Conservation (phyloP, 768 basidiomycete species). For the Termitomyces sp. region DNA sequence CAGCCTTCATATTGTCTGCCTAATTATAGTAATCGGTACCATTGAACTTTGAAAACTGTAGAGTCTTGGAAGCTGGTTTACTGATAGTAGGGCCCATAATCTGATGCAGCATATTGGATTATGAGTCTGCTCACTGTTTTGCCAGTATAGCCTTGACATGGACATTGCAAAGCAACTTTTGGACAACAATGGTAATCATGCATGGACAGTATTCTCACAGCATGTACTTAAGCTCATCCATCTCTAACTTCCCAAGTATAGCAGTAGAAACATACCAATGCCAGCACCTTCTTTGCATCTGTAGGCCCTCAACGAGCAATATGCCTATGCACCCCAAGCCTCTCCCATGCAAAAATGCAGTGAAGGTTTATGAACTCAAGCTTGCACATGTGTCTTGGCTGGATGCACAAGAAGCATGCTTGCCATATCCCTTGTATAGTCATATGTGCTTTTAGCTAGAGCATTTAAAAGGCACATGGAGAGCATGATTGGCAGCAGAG, state of each 20-base stretch:
- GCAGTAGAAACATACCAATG: too few relatives aligned
- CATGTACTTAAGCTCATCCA: conserved; percentile 47
- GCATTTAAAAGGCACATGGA: conserved; percentile 31
- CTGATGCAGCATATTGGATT: too few relatives aligned
- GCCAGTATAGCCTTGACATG: conserved; percentile 82
- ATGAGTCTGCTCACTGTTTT: neutral
- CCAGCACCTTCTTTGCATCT: conserved; percentile 63
- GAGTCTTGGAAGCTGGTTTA: too few relatives aligned
- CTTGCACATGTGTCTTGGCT: conserved; percentile 18
- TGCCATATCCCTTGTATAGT: conserved; percentile 18
- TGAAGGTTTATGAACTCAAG: conserved; percentile 27
- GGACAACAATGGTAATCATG: conserved; percentile 88
- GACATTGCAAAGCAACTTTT: conserved; percentile 43
- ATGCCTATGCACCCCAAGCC: conserved; percentile 25
- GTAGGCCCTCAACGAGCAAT: conserved; percentile 76
- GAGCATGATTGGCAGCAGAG: conserved; percentile 17
- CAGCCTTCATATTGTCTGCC: too few relatives aligned
- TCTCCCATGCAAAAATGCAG: conserved; percentile 18
- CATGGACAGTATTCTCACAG: conserved; percentile 98
- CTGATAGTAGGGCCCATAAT: too few relatives aligned
- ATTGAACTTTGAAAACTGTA: too few relatives aligned
- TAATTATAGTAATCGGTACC: too few relatives aligned
- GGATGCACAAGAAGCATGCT: neutral
- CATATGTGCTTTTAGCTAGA: conserved; percentile 37
- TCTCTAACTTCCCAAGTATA: conserved; percentile 43